Base-by-base conservation (phyloP, 768 basidiomycete genomes). In the Tylopilus vinaceipallidus region DNA sequence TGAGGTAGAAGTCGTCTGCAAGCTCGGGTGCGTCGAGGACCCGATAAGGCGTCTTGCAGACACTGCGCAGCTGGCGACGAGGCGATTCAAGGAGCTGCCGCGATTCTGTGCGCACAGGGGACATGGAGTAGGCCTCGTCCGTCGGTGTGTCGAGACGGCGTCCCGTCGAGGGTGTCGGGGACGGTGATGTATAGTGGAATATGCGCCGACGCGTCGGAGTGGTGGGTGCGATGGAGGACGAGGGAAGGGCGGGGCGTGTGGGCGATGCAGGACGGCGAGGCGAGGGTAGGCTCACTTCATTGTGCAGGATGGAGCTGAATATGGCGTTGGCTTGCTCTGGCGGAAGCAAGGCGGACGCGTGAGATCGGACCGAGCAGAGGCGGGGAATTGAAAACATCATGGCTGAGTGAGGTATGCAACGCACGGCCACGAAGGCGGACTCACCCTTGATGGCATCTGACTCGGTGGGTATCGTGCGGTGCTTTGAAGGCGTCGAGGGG, bases 1-100 rank as follows among this genome's bases (percentile, higher is more conserved):
- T 98, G 54, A 99, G 86, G 63, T 99, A 98, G 69, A 98, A 99
- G 67, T 99, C 95, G 65, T 98, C 95, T 24, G 93, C 92, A 12
- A 99, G 82, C 47, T 98, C 95, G 0, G 95, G 97, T 8, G 95
- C 95, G 64, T 99, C 95, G 29, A 98, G 80, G 1, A 98, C 95
- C 50, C 97, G 84, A 73, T 95, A 98, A 2, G 95, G 95, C 0
- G 95, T 97, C 68, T 95, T 94, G 73, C 87, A 87, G 2, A 98
- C 88, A 50, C 76, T 84, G 37, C 95, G 82, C 7, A 90, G 80
- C 50, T 85, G 78, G 42, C 90, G 83, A 24, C 90, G 78, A 0
- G 95, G 93, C 47, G 86, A 89, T 54, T 94, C 83, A 38, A 99
- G 82, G 14, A 97, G 76, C 43, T 79, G 79, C 23, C 91, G 83